Conservation (phyloP, 192 early-diverging fungal genomes). For the Pecoramyces ruminantium region DNA sequence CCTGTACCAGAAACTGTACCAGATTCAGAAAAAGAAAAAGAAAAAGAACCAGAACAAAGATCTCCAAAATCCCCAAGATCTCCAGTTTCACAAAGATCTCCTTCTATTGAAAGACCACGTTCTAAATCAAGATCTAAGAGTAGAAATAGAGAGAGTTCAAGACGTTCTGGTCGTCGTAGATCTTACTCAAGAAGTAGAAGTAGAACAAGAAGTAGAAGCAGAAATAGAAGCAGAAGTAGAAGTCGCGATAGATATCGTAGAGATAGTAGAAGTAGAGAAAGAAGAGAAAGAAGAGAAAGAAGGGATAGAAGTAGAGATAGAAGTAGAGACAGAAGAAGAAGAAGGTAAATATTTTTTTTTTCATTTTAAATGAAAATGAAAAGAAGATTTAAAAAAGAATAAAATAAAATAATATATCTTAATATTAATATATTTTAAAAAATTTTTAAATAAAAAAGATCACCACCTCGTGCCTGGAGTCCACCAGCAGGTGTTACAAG, state of each 20-base stretch:
- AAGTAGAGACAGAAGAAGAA: not conserved
- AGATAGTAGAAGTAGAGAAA: not conserved
- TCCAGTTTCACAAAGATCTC: not conserved
- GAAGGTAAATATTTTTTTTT: not conserved
- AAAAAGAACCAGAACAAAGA: not conserved
- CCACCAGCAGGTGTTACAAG: not conserved
- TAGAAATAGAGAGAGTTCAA: not conserved
- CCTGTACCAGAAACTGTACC: too few species aligned
- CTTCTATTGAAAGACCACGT: not conserved
- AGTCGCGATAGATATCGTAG: not conserved
- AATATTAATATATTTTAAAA: too few species aligned
- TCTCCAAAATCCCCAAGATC: not conserved
- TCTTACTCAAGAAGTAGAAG: not conserved
- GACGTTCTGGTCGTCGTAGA: not conserved
- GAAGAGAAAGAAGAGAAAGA: not conserved
- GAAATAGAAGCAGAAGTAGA: not conserved
- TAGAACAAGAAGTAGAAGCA: not conserved
- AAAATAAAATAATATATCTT: too few species aligned
- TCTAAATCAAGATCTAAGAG: not conserved
- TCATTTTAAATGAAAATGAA: too few species aligned
- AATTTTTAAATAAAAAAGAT: not conserved
- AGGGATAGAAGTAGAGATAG: not conserved
- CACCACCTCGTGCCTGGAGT: not conserved
- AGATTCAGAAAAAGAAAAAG: too few species aligned
- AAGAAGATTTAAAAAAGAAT: too few species aligned